Conservation (phyloP, 495 filamentous ascomycete genomes). For the Xanthoparmelia taractica region DNA sequence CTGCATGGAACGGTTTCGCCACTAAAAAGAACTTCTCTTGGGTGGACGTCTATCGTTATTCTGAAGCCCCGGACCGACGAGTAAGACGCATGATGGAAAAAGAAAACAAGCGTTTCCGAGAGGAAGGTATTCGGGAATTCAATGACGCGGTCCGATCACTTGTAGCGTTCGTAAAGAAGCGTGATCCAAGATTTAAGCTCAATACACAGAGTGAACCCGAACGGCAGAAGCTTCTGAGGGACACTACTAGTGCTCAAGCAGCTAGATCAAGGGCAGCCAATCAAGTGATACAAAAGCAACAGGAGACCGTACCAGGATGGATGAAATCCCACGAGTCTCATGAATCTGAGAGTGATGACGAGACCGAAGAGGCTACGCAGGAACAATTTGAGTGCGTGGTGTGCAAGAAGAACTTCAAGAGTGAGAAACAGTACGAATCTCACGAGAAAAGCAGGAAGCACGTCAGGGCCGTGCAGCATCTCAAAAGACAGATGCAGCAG, state of each 20-base stretch:
- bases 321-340: constrained; percentile 48
- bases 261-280: constrained; percentile 74
- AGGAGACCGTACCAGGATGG: constrained; percentile 66
- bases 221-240: constrained; percentile 69
- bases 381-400: constrained; percentile 79
- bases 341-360: constrained; percentile 51
- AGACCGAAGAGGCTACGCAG: constrained; percentile 40
- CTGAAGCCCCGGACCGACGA: constrained; percentile 80
- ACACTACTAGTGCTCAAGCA: constrained; percentile 75
- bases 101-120: constrained; percentile 81
- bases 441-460: constrained; percentile 98
- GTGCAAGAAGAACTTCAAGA: constrained; percentile 89
- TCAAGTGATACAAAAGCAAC: constrained; percentile 58
- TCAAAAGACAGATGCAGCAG: constrained; percentile 73
- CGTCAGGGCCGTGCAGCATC: constrained; percentile 67
- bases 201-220: constrained; percentile 69
- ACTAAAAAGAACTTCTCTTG: constrained; percentile 83
- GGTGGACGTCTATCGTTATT: constrained; percentile 73
- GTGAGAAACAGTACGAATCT: constrained; percentile 81
- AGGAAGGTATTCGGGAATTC: constrained; percentile 76
- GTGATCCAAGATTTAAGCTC: constrained; percentile 72
- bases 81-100: constrained; percentile 85
- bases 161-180: constrained; percentile 84
- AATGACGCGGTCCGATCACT: constrained; percentile 87
- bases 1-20: constrained; percentile 68